These are phyloP conservation scores for Baeospora myosura DNA, from an alignment of 1,284 basidiomycete genomes.

Conservation along the genomic window DNA sequence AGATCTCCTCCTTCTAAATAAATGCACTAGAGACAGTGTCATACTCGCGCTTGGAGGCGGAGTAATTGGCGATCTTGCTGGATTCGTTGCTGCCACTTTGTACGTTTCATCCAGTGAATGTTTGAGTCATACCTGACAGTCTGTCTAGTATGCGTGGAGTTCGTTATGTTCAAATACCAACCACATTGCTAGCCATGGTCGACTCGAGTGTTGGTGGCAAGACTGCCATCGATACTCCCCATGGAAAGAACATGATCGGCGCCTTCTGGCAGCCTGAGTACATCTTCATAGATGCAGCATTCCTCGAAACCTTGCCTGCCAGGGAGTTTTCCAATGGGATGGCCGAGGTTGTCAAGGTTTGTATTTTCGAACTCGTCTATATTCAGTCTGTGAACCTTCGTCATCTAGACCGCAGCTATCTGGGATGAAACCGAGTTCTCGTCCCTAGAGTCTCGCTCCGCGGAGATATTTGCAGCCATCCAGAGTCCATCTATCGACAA, in stretches of 20 bases:
- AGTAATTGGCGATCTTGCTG: slow-evolving; percentile 93
- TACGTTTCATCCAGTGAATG: slow-evolving; percentile 33
- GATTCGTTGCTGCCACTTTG: slow-evolving; percentile 98
- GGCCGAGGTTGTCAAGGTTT: slow-evolving; percentile 95
- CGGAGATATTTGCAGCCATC: slow-evolving; percentile 80
- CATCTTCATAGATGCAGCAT: slow-evolving; percentile 96
- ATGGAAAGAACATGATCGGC: slow-evolving; percentile 97
- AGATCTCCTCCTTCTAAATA: slow-evolving; percentile 85
- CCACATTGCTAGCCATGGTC: slow-evolving; percentile 96
- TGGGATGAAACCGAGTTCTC: slow-evolving; percentile 88
- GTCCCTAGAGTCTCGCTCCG: slow-evolving; percentile 76
- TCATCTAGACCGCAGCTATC: slow-evolving; percentile 82
- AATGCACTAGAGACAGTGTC: slow-evolving; percentile 91
- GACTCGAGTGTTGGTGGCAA: slow-evolving; percentile 97
- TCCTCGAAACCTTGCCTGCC: slow-evolving; percentile 87
- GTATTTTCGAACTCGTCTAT: slow-evolving; percentile 15
- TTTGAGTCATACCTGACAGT: neutral
- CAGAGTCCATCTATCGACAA: slow-evolving; percentile 58
- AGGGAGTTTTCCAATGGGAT: slow-evolving; percentile 97
- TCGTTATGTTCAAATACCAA: slow-evolving; percentile 91
- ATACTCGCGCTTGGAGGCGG: slow-evolving; percentile 93
- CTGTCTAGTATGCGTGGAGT: slow-evolving; percentile 65
- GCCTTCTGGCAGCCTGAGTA: slow-evolving; percentile 98
- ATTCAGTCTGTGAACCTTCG: neutral
- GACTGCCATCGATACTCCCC: slow-evolving; percentile 92